Base-by-base conservation (phyloP, 495 filamentous ascomycete genomes). In the Penicillium diatomitis region DNA sequence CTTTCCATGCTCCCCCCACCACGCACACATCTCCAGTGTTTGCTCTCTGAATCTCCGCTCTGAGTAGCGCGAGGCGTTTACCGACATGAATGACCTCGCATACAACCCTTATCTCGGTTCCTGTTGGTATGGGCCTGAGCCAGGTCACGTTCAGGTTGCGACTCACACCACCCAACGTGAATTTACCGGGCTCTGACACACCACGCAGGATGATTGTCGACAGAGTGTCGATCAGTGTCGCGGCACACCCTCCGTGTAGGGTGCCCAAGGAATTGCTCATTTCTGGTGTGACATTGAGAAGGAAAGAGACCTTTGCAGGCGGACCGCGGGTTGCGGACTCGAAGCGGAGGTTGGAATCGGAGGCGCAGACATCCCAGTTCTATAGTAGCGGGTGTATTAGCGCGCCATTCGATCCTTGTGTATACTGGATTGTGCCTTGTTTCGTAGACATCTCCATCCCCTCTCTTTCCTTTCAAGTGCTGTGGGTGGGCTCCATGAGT, bases 201-300 rank as follows among this genome's bases (percentile, higher is more conserved):
- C 81, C 75, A 5, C 74, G 58, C 11, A 88, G 62, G 9, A 80
- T 69, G n/a, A 69, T 56, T 4, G 77, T 78, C 0, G 86, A 86
- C 53, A 82, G 77, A 20, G 79, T 60, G 60, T 88, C 85, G 55
- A 87, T 81, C 2, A 88, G 61, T 0, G 83, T 80, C 0, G 86
- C 77, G 0, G 76, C 71, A 54, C 78, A 83, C 4, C 85, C 87
- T 35, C 87, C 86, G 56, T 89, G 86, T 8, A 91, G 65, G 61
- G 75, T 85, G 0, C 68, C 68, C 8, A 82, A 46, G 8, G 68
- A 62, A 61, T 88, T 89, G 66, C 67, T 71, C 49, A 85, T 75
- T 3, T 65, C 40, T 0, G 72, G 71, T 10, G 74, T 66, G 29
- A 84, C 69, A 32, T 66, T 78, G 50, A 81, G 73, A 2, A 62